Percentiles rank a stretch among this genome's conserved stretches.
Conservation (phyloP, 352 stramenopile genomes). For the Phytopythium litorale region DNA sequence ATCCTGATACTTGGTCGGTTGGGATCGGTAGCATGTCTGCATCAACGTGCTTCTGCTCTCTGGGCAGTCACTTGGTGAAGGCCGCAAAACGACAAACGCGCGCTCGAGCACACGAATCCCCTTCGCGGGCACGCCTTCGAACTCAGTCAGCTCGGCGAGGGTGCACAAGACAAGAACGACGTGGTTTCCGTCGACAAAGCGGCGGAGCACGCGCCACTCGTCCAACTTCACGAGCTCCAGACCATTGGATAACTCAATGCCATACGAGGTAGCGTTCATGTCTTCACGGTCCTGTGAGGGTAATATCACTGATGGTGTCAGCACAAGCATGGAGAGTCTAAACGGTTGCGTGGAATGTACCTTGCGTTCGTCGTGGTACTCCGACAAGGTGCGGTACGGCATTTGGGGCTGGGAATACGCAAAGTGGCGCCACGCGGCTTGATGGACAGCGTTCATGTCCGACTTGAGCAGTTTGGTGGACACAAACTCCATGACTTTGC, state of each 20-base stretch:
- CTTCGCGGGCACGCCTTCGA: neutral
- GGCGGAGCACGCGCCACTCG: slow-evolving; percentile 3
- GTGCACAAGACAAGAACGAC: neutral
- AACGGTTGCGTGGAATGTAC: neutral
- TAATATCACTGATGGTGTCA: neutral
- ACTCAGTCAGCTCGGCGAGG: slow-evolving; percentile 1
- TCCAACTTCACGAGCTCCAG: neutral
- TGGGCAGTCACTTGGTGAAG: neutral
- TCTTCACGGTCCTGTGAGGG: neutral
- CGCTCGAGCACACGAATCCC: slow-evolving; percentile 7
- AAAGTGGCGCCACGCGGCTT: slow-evolving; percentile 22
- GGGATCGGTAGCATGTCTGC: slow-evolving; percentile 5
- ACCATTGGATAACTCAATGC: neutral
- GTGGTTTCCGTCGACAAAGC: neutral
- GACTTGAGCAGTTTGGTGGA: slow-evolving; percentile 25
- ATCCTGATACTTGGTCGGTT: slow-evolving; percentile 1
- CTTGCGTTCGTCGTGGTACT: slow-evolving; percentile 5
- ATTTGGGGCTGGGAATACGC: neutral
- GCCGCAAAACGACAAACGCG: slow-evolving; percentile 3
- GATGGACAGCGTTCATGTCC: slow-evolving; percentile 9
- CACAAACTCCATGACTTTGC: slow-evolving; percentile 19
- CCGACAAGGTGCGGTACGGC: neutral
- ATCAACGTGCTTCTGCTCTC: slow-evolving; percentile 1
- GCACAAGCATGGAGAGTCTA: neutral
- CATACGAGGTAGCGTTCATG: neutral